phyloP scores from a whole-genome alignment of 768 basidiomycete genomes.

The Tylopilus felleus region DNA sequence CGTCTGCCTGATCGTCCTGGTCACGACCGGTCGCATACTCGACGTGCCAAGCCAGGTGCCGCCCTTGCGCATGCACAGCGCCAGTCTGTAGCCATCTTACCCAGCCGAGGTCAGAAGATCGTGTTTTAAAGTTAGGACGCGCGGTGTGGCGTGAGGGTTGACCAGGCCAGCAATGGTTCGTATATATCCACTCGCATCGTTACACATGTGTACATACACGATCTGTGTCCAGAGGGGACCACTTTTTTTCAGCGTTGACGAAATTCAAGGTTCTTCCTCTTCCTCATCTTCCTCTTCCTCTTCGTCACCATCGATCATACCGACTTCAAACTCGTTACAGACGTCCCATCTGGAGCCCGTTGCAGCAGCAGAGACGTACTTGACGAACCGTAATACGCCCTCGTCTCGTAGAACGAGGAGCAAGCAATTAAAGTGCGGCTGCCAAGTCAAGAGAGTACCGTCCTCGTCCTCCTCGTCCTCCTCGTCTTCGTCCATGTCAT shows the following conservation, averaged over 20 bases:
- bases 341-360: slow-evolving; percentile 93
- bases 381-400: slow-evolving; percentile 91
- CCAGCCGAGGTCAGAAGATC: slow-evolving; percentile 69
- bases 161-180: background rate
- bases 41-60: slow-evolving; percentile 71
- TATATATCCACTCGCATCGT: background rate
- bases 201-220: background rate
- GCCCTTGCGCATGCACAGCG: slow-evolving; percentile 75
- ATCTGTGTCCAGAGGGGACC: background rate
- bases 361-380: slow-evolving; percentile 89
- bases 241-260: background rate
- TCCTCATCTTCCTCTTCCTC: slow-evolving; percentile 28
- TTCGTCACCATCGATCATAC: slow-evolving; percentile 63
- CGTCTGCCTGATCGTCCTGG: slow-evolving; percentile 9
- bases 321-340: slow-evolving; percentile 89
- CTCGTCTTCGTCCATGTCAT: slow-evolving; percentile 3
- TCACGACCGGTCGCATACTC: slow-evolving; percentile 16
- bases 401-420: slow-evolving; percentile 89
- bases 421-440: slow-evolving; percentile 86
- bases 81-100: slow-evolving; percentile 66
- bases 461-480: slow-evolving; percentile 48
- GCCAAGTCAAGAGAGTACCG: slow-evolving; percentile 79
- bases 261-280: slow-evolving; percentile 13
- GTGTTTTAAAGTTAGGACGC: slow-evolving; percentile 45
- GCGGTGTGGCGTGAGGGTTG: background rate